Base-by-base conservation (phyloP, 352 stramenopile species). In the Lagenidium sp. region DNA sequence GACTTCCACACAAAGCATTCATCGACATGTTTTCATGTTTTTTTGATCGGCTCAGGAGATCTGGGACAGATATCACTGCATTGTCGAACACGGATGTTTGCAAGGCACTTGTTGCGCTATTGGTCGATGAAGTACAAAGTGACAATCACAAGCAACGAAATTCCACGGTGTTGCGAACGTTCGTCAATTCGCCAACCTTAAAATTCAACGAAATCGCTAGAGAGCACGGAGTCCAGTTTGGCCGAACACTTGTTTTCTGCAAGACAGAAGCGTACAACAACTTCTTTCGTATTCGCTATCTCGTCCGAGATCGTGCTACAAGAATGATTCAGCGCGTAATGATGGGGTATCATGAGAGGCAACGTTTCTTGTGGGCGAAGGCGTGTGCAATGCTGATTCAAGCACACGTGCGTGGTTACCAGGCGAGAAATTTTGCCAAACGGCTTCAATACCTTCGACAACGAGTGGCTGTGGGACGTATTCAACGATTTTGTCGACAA, bases 1-100 rank as follows among this genome's bases (percentile, higher is more conserved):
- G 95, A 11, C 89, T 98, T 23, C 59, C 82, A 4, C 93, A 98
- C 60, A 76, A 84, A 10, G 84, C 83, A 7, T 99, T 99, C 59
- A 54, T 85, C 19, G 72, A 86, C 12, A 43, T 77, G 36, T 93
- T 91, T 51, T 65, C 60, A 0, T 76, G 67, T 28, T 88, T 85
- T 40, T 65, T 72, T 6, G 53, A 57, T 10, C 65, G 65, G 22
- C 40, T 84, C 2, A 26, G 29, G 37, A n/a, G n/a, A n/a, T n/a
- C n/a, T n/a, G n/a, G n/a, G n/a, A n/a, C n/a, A n/a, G n/a, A n/a
- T n/a, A n/a, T n/a, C n/a, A n/a, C n/a, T n/a, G n/a, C n/a, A n/a
- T n/a, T n/a, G n/a, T n/a, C n/a, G n/a, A n/a, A n/a, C n/a, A n/a
- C n/a, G n/a, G n/a, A n/a, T n/a, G n/a, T n/a, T n/a, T n/a, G n/a